Evolutionary conservation across 2,329 filamentous ascomycete species (phyloP), one percentile per base, ranked within the genome.

Genomic region (Cercospora canescens): DNA sequence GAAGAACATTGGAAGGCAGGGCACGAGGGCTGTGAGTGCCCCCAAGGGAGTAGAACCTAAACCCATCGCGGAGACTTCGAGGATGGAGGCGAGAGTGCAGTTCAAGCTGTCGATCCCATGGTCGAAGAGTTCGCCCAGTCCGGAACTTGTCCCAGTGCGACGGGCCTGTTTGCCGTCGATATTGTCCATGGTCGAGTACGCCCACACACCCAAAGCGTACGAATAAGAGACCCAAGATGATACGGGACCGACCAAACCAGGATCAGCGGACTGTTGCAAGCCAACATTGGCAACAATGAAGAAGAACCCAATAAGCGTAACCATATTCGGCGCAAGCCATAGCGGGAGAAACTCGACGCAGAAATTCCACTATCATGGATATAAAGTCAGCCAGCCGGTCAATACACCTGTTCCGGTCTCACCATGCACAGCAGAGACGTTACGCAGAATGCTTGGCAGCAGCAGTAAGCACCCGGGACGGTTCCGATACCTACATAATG

Each of bases 91-190:
- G 60, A 99, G 86, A 0, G 95, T 97, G 82, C 95, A 99, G 82
- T 99, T 99, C 69, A 99, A 83, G 30, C 93, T 97, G 81, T 99
- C 95, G 80, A 99, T 98, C 71, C 95, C 95, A 81, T 99, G 95
- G 81, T 99, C 95, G 81, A 99, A 99, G 14, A 99, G 88, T 81
- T 99, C 95, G 72, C 95, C 95, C 28, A 99, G 85, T 0, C 93
- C 93, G 77, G 93, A 97, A 32, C 94, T 98, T 4, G 94, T 97
- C 61, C 94, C 94, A 4, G 95, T 99, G 75, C 95, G 87, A 70
- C 95, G 87, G 65, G 95, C 95, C 83, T 99, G 95, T 82, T 99
- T 99, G 73, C 95, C 95, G 79, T 99, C 95, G 70, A 98, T 91
- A 79, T 99, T 99, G 83, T 99, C 95, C 90, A 99, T 94, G 14